Evolutionary conservation across 352 stramenopile species (phyloP).

Genomic region (Elongisporangium undulatum): DNA sequence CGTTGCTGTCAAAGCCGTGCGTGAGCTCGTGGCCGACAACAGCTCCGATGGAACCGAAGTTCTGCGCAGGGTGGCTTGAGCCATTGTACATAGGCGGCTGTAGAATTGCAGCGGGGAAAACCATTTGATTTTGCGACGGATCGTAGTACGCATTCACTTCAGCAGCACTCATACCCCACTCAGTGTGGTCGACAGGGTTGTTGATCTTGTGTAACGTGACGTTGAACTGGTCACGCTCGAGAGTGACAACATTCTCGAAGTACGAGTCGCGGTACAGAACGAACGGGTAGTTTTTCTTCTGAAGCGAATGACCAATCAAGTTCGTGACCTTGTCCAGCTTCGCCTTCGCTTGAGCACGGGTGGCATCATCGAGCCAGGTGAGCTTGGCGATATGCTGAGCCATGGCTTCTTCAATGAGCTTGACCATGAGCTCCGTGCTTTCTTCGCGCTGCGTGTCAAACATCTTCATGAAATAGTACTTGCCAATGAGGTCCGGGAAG

Average conservation of each 20-base stretch:
- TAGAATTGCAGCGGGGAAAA: slow-evolving; percentile 92
- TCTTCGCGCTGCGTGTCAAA: slow-evolving; percentile 68
- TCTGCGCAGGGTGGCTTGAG: slow-evolving; percentile 73
- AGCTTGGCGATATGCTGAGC: slow-evolving; percentile 73
- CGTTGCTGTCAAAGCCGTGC: slow-evolving; percentile 92
- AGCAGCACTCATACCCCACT: slow-evolving; percentile 88
- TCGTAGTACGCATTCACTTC: slow-evolving; percentile 88
- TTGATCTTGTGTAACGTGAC: slow-evolving; percentile 23
- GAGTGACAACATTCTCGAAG: slow-evolving; percentile 45
- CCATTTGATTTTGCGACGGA: slow-evolving; percentile 79
- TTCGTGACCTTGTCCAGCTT: slow-evolving; percentile 67
- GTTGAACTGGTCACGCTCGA: slow-evolving; percentile 20
- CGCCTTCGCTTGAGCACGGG: slow-evolving; percentile 59
- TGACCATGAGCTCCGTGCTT: slow-evolving; percentile 64
- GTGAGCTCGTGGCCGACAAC: slow-evolving; percentile 94
- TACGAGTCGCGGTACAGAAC: slow-evolving; percentile 24
- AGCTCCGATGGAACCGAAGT: slow-evolving; percentile 88
- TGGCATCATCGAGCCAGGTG: slow-evolving; percentile 87
- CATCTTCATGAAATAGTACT: slow-evolving; percentile 78
- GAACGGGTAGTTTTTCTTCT: slow-evolving; percentile 29
- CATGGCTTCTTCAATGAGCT: slow-evolving; percentile 75
- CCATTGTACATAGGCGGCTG: slow-evolving; percentile 90
- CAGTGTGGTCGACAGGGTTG: slow-evolving; percentile 39
- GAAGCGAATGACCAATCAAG: slow-evolving; percentile 29
- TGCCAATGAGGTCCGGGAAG: slow-evolving; percentile 39